Evolutionary conservation across 345 rosid genomes (phyloP).

Genomic region (Mercurialis annua): DNA sequence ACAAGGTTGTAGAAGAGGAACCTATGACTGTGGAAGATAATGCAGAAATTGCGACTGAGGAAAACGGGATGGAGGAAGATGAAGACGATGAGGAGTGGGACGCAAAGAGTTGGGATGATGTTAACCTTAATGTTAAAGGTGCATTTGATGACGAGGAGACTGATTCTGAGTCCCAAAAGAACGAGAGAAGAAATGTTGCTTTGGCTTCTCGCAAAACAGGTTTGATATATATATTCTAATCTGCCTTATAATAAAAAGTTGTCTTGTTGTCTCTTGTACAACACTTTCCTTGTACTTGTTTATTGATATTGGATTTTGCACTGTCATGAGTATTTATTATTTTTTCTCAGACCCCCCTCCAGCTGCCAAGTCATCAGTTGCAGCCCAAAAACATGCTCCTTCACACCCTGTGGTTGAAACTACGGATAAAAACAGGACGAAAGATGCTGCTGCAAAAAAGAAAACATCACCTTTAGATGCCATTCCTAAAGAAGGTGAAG

Average conservation of each 20-base stretch:
- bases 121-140: slow-evolving; percentile 69
- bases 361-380: slow-evolving; percentile 33
- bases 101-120: slow-evolving; percentile 93
- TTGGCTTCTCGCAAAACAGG: slow-evolving; percentile 44
- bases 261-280: not conserved
- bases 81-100: slow-evolving; percentile 93
- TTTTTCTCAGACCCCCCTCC: slow-evolving; percentile 21
- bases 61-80: slow-evolving; percentile 63
- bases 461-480: slow-evolving; percentile 34
- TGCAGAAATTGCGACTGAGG: slow-evolving; percentile 43
- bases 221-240: slow-evolving; percentile 15
- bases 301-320: slow-evolving; percentile 8
- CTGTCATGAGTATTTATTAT: not conserved
- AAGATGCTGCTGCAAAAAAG: slow-evolving; percentile 32
- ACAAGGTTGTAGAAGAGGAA: slow-evolving; percentile 45
- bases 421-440: slow-evolving; percentile 31
- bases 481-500: slow-evolving; percentile 42
- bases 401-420: slow-evolving; percentile 35
- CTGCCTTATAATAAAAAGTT: slow-evolving; percentile 1
- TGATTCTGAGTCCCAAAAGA: slow-evolving; percentile 64
- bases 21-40: slow-evolving; percentile 39
- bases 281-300: slow-evolving; percentile 5
- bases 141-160: slow-evolving; percentile 89
- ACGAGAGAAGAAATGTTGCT: slow-evolving; percentile 41
- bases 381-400: slow-evolving; percentile 29